These are phyloP conservation scores for Colletotrichum camelliae DNA, from an alignment of 2,329 filamentous ascomycete genomes.

Conservation along the genomic window DNA sequence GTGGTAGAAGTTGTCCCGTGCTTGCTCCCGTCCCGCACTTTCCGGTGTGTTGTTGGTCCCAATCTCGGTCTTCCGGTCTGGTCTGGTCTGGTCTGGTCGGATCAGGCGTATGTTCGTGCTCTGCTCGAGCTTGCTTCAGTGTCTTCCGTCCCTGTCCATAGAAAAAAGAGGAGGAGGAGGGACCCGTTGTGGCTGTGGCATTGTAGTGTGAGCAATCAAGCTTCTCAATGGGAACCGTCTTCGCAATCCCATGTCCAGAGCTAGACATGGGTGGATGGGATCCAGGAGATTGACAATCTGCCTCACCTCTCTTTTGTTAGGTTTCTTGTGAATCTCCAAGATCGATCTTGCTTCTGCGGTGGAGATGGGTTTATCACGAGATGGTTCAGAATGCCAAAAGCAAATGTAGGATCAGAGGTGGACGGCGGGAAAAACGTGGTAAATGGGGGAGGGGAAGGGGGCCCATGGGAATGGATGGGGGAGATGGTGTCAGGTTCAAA, in stretches of 20 bases:
- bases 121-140: neutral
- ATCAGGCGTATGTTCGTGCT: neutral
- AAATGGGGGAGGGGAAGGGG: neutral
- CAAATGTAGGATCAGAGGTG: slow-evolving; percentile 11
- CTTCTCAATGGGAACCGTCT: neutral
- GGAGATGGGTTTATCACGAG: neutral
- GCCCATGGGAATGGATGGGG: neutral
- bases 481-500: slow-evolving; percentile 5
- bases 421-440: neutral
- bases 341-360: neutral
- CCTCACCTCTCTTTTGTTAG: neutral
- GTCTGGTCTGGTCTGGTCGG: neutral
- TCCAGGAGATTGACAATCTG: neutral
- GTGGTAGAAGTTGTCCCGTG: neutral
- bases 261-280: neutral
- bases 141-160: neutral
- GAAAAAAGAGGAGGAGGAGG: neutral
- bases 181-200: neutral
- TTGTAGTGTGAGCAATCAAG: neutral
- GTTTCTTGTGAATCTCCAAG: neutral
- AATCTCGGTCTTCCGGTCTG: neutral
- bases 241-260: neutral
- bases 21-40: neutral
- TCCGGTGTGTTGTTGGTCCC: neutral
- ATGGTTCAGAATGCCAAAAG: neutral